Evolutionary conservation across 2,329 filamentous ascomycete genomes (phyloP), one percentile per base, ranked within the genome.

Genomic region (Pseudocercospora musae): DNA sequence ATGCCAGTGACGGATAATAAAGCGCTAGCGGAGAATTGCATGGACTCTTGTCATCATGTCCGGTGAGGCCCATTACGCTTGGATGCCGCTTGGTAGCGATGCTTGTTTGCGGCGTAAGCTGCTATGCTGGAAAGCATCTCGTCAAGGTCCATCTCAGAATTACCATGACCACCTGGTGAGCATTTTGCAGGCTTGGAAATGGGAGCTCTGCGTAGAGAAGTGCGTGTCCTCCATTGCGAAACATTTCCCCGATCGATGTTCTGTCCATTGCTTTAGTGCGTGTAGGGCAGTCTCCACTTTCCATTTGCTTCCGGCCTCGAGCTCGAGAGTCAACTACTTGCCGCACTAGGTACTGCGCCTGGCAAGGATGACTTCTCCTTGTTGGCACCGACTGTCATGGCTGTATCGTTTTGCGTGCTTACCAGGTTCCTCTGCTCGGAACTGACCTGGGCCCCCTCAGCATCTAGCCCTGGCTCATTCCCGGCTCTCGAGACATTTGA

Each of bases 81-180:
- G 9, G 10, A 29, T 20, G 15, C 18, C 23, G n/a, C 31, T 54
- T 33, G 31, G 29, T 29, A 21, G n/a, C 31, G 27, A 40, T 54
- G 52, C 52, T 54, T 23, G 27, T 54, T 25, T 54, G 52, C 29
- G 25, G 50, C 70, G 55, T 69, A 68, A 15, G 62, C 55, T 4
- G 66, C 69, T 42, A 74, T 69, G 29, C 66, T 70, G 44, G 66
- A 66, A 10, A 73, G 58, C 27, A 74, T 57, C 50, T 74, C 70
- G 52, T 74, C 72, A 11, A 73, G 57, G 52, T 74, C 71, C 31
- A 72, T 63, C 25, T 58, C 48, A 4, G 23, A 29, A 15, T 21
- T 40, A 9, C 55, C 23, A 1, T 56, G 23, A 23, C 23, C 37
- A n/a, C 29, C 37, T 13, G 20, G 10, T 13, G 46, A 53, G 48